phyloP scores from a whole-genome alignment of 441 rosid species.

The Cnidoscolus chayamansa region DNA sequence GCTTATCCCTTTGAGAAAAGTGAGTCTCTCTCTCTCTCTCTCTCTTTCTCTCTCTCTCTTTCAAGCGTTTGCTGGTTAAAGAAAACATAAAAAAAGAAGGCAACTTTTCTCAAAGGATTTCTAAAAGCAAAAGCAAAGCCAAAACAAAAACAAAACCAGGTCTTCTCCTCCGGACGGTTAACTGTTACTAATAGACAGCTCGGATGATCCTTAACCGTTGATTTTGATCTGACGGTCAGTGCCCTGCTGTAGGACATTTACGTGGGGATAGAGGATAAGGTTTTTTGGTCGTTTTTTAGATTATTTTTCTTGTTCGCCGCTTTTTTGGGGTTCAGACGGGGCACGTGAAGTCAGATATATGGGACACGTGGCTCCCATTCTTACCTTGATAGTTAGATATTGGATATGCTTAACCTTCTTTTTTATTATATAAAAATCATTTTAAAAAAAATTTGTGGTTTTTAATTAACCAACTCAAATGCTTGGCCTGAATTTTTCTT shows the following conservation, averaged over 20 bases:
- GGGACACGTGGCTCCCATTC: conserved; percentile 24
- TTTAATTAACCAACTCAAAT: background rate
- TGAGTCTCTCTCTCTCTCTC: background rate
- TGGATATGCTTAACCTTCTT: conserved; percentile 19
- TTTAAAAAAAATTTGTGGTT: background rate
- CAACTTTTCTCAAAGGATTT: background rate
- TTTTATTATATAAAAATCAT: background rate
- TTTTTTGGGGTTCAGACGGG: conserved; percentile 19
- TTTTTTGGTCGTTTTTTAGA: background rate
- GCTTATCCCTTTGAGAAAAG: conserved; percentile 7
- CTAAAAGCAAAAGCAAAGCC: conserved; percentile 8
- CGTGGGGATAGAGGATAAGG: conserved; percentile 28
- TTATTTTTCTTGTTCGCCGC: background rate
- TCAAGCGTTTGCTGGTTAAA: background rate
- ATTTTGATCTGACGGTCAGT: conserved; percentile 32
- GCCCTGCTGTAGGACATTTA: background rate
- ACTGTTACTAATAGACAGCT: conserved; percentile 16
- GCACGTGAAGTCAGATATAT: background rate
- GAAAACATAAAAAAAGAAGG: background rate
- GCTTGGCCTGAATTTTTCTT: too few relatives aligned
- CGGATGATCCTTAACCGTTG: conserved; percentile 28
- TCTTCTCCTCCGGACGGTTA: conserved; percentile 15
- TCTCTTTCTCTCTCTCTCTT: background rate
- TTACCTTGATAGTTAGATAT: background rate
- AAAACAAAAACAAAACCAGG: background rate